Evolutionary conservation across 2,329 filamentous ascomycete species (phyloP).

Genomic region (Botrytis pseudocinerea): DNA sequence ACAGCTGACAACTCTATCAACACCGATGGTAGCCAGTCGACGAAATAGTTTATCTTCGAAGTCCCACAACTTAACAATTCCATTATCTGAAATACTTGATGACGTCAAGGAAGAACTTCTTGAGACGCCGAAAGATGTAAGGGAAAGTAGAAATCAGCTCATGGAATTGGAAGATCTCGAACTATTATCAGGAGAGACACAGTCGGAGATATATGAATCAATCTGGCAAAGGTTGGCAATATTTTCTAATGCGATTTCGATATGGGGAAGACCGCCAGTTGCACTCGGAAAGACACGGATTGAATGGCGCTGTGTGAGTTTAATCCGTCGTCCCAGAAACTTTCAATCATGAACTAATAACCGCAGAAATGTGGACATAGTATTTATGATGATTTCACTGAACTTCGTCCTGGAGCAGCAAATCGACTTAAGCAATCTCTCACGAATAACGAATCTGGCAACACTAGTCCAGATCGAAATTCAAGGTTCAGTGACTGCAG

Average conservation of each 20-base stretch:
- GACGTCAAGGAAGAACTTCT: background rate
- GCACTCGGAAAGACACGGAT: constrained; percentile 21
- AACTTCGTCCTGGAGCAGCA: constrained; percentile 21
- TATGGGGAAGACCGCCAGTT: constrained; percentile 1
- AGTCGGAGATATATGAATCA: background rate
- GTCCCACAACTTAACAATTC: background rate
- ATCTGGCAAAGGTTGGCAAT: background rate
- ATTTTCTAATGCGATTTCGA: background rate
- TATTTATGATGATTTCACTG: constrained; percentile 28
- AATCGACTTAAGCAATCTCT: constrained; percentile 8
- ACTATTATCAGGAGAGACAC: no score
- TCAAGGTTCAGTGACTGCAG: background rate
- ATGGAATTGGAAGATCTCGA: background rate
- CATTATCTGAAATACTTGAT: background rate
- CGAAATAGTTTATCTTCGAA: background rate
- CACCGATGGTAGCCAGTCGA: background rate
- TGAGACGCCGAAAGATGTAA: background rate
- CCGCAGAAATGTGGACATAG: constrained; percentile 26
- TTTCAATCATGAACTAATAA: background rate
- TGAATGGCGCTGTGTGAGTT: constrained; percentile 23
- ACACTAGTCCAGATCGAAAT: background rate
- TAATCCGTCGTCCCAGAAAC: background rate
- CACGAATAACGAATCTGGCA: background rate
- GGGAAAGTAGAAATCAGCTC: background rate
- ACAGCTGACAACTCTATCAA: background rate